Conservation (phyloP, 176 grass and related monocot species). For the Calamus simplicifolius region DNA sequence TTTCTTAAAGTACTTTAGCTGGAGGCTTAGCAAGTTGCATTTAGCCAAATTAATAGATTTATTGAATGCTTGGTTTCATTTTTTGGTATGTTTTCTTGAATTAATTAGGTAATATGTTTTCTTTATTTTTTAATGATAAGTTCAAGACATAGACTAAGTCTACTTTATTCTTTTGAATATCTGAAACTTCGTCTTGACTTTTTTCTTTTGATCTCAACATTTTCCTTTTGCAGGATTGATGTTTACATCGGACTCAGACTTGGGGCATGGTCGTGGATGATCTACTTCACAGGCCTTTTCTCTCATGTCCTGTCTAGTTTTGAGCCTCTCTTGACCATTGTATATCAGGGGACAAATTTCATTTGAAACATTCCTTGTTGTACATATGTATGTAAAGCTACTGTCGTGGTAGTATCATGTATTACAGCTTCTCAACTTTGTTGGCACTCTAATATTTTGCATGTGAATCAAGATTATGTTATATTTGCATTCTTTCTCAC, state of each 20-base stretch:
- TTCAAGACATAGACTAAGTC: no score
- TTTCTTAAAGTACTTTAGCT: no score
- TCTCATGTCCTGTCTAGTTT: conserved; percentile 36
- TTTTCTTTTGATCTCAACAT: not conserved
- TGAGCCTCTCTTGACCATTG: conserved; percentile 35
- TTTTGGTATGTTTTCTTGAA: no score
- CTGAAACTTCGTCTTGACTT: no score
- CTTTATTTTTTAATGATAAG: no score
- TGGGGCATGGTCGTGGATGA: conserved; percentile 19
- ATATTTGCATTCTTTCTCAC: conserved; percentile 19
- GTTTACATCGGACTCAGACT: conserved; percentile 13
- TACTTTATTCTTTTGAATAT: no score
- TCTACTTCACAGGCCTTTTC: conserved; percentile 23
- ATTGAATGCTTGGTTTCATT: no score
- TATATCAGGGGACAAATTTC: conserved; percentile 34
- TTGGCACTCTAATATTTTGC: conserved; percentile 39
- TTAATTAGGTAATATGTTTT: no score
- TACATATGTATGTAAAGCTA: conserved; percentile 89
- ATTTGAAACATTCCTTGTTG: conserved; percentile 42
- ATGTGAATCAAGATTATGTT: conserved; percentile 41
- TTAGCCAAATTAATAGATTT: no score
- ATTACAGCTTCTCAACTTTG: conserved; percentile 71
- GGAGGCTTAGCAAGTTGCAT: no score
- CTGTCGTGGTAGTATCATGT: conserved; percentile 75
- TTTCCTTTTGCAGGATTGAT: conserved; percentile 29